Conservation (phyloP, 1,284 basidiomycete species). For the Heterobasidion irregulare region DNA sequence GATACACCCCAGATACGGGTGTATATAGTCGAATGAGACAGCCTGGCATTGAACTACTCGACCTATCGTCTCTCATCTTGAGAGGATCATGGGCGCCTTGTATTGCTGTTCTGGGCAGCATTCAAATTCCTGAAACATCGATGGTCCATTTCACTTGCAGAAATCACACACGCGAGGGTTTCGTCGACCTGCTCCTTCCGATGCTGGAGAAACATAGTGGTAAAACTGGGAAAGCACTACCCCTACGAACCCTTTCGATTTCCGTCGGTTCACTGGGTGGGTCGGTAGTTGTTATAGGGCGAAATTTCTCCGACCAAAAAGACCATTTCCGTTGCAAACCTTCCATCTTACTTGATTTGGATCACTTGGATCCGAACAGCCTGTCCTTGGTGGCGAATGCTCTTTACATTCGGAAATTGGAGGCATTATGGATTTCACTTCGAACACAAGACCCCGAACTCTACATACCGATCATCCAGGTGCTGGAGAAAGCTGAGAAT, state of each 20-base stretch:
- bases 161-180: background rate
- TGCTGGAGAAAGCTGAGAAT: too few relatives aligned
- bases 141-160: background rate
- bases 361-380: background rate
- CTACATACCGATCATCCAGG: too few relatives aligned
- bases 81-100: background rate
- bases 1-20: background rate
- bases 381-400: background rate
- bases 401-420: too few relatives aligned
- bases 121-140: background rate
- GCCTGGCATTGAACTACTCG: too few relatives aligned
- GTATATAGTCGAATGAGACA: background rate
- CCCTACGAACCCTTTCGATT: too few relatives aligned
- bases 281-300: too few relatives aligned
- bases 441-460: too few relatives aligned
- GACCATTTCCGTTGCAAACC: too few relatives aligned
- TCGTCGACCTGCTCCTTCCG: background rate
- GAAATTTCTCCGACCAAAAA: too few relatives aligned
- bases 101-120: background rate
- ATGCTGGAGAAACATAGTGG: background rate
- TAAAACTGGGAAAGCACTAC: background rate
- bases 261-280: too few relatives aligned
- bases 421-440: too few relatives aligned
- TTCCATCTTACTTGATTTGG: too few relatives aligned
- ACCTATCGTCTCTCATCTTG: background rate